Percentiles rank a stretch among this genome's conserved stretches.
Conservation (phyloP, 495 filamentous ascomycete species). For the Clavariopsis aquatica region DNA sequence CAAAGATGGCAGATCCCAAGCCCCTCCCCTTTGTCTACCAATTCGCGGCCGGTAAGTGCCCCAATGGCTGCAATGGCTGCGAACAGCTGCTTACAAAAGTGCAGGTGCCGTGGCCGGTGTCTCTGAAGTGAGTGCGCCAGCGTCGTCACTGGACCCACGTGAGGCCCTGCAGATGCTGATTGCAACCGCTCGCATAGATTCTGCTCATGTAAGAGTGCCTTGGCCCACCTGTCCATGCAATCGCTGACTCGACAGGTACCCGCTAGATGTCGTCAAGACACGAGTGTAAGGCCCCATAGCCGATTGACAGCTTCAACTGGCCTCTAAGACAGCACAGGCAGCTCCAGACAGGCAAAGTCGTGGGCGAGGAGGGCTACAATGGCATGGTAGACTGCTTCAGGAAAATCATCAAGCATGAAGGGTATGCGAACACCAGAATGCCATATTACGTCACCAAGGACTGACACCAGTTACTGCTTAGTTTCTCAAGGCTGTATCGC, state of each 20-base stretch:
- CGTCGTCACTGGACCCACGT: not conserved
- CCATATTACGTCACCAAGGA: not conserved
- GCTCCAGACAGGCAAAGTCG: slow-evolving; percentile 71
- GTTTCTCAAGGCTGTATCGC: slow-evolving; percentile 86
- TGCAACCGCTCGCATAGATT: slow-evolving; percentile 58
- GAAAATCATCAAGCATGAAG: slow-evolving; percentile 94
- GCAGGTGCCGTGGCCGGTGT: slow-evolving; percentile 83
- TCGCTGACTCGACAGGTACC: slow-evolving; percentile 68
- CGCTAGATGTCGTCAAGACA: slow-evolving; percentile 97
- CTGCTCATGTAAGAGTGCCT: slow-evolving; percentile 68
- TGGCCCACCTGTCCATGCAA: slow-evolving; percentile 9
- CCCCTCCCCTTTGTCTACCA: slow-evolving; percentile 84
- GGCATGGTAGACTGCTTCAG: slow-evolving; percentile 97
- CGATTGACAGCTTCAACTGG: slow-evolving; percentile 6
- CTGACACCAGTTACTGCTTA: slow-evolving; percentile 44
- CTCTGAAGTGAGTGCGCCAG: slow-evolving; percentile 68
- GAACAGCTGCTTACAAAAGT: slow-evolving; percentile 11
- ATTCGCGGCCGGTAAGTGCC: slow-evolving; percentile 69
- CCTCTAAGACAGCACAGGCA: slow-evolving; percentile 59
- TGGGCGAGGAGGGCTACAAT: slow-evolving; percentile 80
- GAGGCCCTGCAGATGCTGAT: slow-evolving; percentile 17
- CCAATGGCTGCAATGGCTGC: slow-evolving; percentile 30
- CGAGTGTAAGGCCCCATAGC: slow-evolving; percentile 68
- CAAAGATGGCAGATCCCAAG: slow-evolving; percentile 64
- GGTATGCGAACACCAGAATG: slow-evolving; percentile 56